Conservation (phyloP, 2,329 filamentous ascomycete genomes). For the Calonectria hongkongensis region DNA sequence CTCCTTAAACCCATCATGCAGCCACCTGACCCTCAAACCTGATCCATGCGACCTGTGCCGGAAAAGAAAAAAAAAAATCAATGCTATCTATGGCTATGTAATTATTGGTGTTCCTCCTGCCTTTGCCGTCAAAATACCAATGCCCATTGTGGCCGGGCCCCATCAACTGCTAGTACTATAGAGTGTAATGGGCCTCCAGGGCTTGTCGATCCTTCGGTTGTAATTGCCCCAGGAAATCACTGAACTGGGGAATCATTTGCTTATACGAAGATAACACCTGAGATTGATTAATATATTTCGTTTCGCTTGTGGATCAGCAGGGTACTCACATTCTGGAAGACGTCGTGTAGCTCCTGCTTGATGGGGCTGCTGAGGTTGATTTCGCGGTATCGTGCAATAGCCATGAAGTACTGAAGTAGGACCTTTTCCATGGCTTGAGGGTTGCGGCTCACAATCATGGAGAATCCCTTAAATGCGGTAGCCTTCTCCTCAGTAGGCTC, state of each 20-base stretch:
- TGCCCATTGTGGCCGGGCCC: constrained; percentile 14
- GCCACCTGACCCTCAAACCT: constrained; percentile 36
- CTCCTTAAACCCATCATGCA: constrained; percentile 45
- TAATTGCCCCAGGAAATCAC: constrained; percentile 72
- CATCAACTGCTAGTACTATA: constrained; percentile 54
- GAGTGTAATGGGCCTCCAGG: constrained; percentile 68
- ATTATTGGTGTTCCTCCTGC: constrained; percentile 45
- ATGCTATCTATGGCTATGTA: constrained; percentile 58
- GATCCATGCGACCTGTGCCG: constrained; percentile 52
- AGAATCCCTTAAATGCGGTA: constrained; percentile 93
- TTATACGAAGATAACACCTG: constrained; percentile 74
- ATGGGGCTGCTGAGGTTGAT: constrained; percentile 76
- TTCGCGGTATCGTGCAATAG: constrained; percentile 86
- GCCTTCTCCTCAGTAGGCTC: constrained; percentile 95
- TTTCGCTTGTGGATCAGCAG: neutral
- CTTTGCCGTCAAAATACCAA: constrained; percentile 37
- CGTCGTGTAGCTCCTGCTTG: constrained; percentile 80
- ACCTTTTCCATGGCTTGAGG: constrained; percentile 94
- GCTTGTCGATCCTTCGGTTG: constrained; percentile 69
- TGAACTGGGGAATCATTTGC: constrained; percentile 76
- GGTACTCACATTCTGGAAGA: constrained; percentile 83
- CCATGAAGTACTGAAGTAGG: constrained; percentile 86
- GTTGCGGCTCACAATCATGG: constrained; percentile 87
- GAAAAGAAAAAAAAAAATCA: constrained; percentile 49
- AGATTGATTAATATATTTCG: constrained; percentile 27